A percentile compares a stretch with the other conserved stretches of the same genome.
Conservation (phyloP, 148 eudicot species). For the Rhododendron henanense region DNA sequence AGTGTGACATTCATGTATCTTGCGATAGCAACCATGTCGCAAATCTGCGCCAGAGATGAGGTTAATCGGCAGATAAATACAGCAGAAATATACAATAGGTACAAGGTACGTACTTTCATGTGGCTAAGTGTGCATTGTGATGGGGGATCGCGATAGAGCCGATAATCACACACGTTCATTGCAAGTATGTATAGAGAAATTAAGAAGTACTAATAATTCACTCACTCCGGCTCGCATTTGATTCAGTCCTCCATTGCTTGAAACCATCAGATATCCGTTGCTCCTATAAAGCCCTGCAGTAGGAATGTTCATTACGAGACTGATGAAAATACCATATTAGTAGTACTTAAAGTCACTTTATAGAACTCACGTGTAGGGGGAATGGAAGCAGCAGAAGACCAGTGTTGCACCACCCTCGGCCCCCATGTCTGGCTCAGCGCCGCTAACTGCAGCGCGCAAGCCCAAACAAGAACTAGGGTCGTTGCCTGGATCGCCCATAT, state of each 20-base stretch:
- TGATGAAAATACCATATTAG: background rate
- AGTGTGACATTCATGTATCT: conserved; percentile 94
- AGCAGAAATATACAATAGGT: background rate
- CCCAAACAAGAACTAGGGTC: conserved; percentile 62
- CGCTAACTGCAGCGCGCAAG: conserved; percentile 43
- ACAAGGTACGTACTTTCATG: background rate
- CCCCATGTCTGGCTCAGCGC: conserved; percentile 69
- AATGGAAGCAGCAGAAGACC: conserved; percentile 42
- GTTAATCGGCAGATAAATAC: background rate
- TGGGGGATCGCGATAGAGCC: background rate
- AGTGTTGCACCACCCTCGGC: conserved; percentile 69
- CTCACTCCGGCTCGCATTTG: conserved; percentile 98
- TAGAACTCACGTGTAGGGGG: conserved; percentile 77
- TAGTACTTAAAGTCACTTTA: background rate
- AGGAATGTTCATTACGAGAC: background rate
- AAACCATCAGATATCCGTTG: conserved; percentile 93
- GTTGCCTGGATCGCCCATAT: conserved; percentile 68
- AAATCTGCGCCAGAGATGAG: conserved; percentile 51
- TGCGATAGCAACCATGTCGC: conserved; percentile 99
- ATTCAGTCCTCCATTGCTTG: conserved; percentile 98
- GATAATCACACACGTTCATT: background rate
- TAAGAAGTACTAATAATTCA: conserved; percentile 17
- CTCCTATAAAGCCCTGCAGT: conserved; percentile 82
- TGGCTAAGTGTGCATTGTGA: background rate
- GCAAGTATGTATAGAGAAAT: background rate